Evolutionary conservation across 164 flowering plant species (phyloP).

Genomic region (Vitis rotundifolia): DNA sequence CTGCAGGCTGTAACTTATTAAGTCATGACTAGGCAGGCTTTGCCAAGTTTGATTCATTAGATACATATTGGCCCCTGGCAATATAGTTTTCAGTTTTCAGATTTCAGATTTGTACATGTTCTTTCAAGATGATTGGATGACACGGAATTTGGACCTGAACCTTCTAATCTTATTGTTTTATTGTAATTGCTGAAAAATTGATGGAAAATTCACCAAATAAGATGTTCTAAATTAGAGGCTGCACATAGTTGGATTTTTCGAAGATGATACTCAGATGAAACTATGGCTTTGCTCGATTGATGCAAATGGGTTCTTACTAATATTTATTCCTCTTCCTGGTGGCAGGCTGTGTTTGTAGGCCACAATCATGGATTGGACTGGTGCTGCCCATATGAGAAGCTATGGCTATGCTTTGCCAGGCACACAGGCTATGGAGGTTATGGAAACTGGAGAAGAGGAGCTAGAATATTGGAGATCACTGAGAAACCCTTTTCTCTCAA

Average conservation of each 20-base stretch:
- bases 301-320: neutral
- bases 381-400: constrained; percentile 81
- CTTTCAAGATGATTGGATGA: no score
- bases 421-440: constrained; percentile 96
- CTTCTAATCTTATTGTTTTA: no score
- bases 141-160: neutral
- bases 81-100: no score
- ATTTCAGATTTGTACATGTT: neutral
- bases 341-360: constrained; percentile 87
- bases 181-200: no score
- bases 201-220: no score
- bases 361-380: constrained; percentile 94
- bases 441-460: constrained; percentile 82
- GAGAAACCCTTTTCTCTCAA: constrained; percentile 61
- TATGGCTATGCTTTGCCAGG: constrained; percentile 89
- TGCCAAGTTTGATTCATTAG: neutral
- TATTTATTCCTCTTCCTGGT: neutral
- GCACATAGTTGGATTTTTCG: no score
- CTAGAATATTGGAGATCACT: constrained; percentile 69
- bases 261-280: no score
- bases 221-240: no score
- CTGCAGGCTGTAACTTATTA: no score
- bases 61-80: neutral
- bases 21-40: neutral
- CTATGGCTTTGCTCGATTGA: neutral